phyloP scores from a whole-genome alignment of 345 rosid species.

The Sonneratia caseolaris region DNA sequence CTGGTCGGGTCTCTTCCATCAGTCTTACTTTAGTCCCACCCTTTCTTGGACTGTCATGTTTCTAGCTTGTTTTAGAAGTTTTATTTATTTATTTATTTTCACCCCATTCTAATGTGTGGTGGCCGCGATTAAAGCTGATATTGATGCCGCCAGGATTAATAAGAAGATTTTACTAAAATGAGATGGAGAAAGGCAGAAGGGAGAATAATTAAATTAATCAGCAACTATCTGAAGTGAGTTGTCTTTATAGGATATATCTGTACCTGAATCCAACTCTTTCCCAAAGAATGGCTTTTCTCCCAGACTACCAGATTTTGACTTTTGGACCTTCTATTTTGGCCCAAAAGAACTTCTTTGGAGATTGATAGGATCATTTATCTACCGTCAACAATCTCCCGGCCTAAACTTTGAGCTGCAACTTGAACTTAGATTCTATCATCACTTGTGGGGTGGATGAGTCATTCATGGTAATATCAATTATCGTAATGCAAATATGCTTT shows the following conservation, averaged over 20 bases:
- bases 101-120: background rate
- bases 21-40: background rate
- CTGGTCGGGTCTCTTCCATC: background rate
- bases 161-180: background rate
- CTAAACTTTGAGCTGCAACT: background rate
- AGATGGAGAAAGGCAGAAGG: background rate
- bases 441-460: no score
- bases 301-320: background rate
- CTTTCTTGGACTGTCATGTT: background rate
- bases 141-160: background rate
- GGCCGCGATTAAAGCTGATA: background rate
- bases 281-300: background rate
- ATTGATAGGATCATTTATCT: background rate
- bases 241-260: background rate
- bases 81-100: background rate
- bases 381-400: background rate
- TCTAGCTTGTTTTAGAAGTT: background rate
- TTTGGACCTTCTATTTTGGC: background rate
- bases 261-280: background rate
- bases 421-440: background rate
- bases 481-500: no score
- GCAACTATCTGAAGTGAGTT: background rate
- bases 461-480: no score
- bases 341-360: background rate
- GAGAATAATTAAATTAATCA: background rate